These are phyloP conservation scores for Gillenia trifoliata DNA, from an alignment of 306 rosid species.

Conservation along the genomic window DNA sequence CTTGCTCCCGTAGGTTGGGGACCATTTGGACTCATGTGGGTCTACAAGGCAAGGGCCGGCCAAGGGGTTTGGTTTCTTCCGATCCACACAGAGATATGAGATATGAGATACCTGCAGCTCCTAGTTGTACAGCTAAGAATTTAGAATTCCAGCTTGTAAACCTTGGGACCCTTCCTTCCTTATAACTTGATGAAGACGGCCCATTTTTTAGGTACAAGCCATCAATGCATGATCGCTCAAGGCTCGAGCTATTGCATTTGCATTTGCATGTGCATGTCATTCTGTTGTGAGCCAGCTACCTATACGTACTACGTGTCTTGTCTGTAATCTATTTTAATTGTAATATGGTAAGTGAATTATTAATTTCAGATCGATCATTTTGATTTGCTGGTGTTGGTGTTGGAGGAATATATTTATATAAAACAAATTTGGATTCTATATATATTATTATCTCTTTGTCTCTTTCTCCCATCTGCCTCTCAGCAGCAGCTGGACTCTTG, in stretches of 20 bases:
- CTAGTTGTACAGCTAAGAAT: slow-evolving; percentile 37
- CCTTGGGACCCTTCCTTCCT: not conserved
- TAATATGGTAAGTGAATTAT: not conserved
- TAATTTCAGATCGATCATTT: no score
- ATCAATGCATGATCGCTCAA: slow-evolving; percentile 7
- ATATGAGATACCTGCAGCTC: slow-evolving; percentile 27
- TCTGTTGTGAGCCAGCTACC: not conserved
- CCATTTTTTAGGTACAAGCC: slow-evolving; percentile 29
- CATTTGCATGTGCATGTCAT: not conserved
- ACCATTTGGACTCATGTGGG: slow-evolving; percentile 26
- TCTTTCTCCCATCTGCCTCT: no score
- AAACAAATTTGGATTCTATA: no score
- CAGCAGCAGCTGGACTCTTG: no score
- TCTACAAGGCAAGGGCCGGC: not conserved
- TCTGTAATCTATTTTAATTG: not conserved
- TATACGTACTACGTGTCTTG: no score
- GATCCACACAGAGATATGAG: not conserved
- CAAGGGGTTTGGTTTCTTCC: slow-evolving; percentile 26
- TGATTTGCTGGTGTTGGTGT: no score
- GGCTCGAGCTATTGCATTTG: not conserved
- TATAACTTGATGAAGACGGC: slow-evolving; percentile 16
- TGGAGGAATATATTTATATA: no score
- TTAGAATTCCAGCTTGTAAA: slow-evolving; percentile 45
- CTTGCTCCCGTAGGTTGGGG: slow-evolving; percentile 26
- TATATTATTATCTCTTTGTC: no score